Evolutionary conservation across 495 filamentous ascomycete genomes (phyloP), one percentile per base, ranked within the genome.

Genomic region (Penicillium silybi): DNA sequence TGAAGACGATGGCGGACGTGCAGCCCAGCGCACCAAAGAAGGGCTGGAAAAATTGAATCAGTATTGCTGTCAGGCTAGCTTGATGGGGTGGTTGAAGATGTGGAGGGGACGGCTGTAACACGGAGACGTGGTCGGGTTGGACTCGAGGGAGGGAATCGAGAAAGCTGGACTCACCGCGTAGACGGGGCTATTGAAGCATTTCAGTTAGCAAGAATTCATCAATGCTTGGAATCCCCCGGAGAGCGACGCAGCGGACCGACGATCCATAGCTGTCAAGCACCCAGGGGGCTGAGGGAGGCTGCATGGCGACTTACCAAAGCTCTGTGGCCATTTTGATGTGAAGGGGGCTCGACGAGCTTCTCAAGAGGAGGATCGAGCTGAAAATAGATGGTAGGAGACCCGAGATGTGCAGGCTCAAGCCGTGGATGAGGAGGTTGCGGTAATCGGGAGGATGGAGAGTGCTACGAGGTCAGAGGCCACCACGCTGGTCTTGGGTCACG

Each of bases 11-110:
- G 71, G 93, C 89, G 57, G 90, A 89, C 50, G 92, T 95, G 81
- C 93, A 99, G 69, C 93, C 93, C 86, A 99, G 95, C 71, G 91
- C 91, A 78, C 95, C 92, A 71, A 99, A 99, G 80, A 99, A 99
- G 71, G 93, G 93, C 93, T 95, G 67, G 52, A 68, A 44, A 29
- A 17, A 17, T 20, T 27, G 49, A 41, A 52, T 68, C 53, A 72
- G 65, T 58, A 50, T 67, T 61, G 43, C 41, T 41, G 59, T 44
- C 41, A 16, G 52, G 37, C 39, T 27, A 38, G 18, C 18, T 11
- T 38, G 48, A 45, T 13, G 40, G 23, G n/a, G 29, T 18, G 42
- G n/a, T 44, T n/a, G 48, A 23, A 22, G 42, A 49, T 38, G 44
- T 47, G 45, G 58, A 45, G 52, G 41, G 46, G 58, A 56, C 52